Evolutionary conservation across 1,139 yeast genomes (phyloP).

Genomic region (Suzukiozyma palmioleophila): DNA sequence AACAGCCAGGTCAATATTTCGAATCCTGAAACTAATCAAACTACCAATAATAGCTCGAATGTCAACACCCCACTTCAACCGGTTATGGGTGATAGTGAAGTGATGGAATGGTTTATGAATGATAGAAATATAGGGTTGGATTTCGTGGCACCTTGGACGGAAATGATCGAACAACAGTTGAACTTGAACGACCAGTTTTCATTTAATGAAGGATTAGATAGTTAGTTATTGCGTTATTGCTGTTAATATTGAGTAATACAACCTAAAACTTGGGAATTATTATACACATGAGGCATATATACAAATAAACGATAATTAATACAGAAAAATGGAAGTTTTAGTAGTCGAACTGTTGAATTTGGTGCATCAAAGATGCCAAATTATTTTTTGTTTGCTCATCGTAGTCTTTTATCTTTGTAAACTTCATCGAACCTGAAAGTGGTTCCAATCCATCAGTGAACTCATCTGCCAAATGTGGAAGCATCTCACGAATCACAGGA

Average conservation of each 20-base stretch:
- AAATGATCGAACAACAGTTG: slow-evolving; percentile 67
- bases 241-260: not conserved
- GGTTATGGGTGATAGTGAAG: slow-evolving; percentile 48
- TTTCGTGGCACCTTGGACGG: slow-evolving; percentile 87
- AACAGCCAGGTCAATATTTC: not conserved
- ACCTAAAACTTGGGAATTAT: not conserved
- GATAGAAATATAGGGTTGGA: slow-evolving; percentile 70
- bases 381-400: slow-evolving; percentile 5
- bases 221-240: not conserved
- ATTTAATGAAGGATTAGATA: slow-evolving; percentile 20
- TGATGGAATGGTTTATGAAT: slow-evolving; percentile 69
- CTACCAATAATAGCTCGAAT: slow-evolving; percentile 3
- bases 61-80: slow-evolving; percentile 16
- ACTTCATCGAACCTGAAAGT: not conserved
- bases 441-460: slow-evolving; percentile 7
- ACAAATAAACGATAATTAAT: no score
- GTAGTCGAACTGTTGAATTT: slow-evolving; percentile 7
- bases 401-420: slow-evolving; percentile 1
- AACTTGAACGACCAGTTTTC: slow-evolving; percentile 32
- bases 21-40: not conserved
- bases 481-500: slow-evolving; percentile 4
- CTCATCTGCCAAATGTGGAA: slow-evolving; percentile 8
- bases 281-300: slow-evolving; percentile 1
- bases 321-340: not conserved
- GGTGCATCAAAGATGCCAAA: slow-evolving; percentile 7